Evolutionary conservation across 2,329 filamentous ascomycete genomes (phyloP).

Genomic region (Balansia obtecta): DNA sequence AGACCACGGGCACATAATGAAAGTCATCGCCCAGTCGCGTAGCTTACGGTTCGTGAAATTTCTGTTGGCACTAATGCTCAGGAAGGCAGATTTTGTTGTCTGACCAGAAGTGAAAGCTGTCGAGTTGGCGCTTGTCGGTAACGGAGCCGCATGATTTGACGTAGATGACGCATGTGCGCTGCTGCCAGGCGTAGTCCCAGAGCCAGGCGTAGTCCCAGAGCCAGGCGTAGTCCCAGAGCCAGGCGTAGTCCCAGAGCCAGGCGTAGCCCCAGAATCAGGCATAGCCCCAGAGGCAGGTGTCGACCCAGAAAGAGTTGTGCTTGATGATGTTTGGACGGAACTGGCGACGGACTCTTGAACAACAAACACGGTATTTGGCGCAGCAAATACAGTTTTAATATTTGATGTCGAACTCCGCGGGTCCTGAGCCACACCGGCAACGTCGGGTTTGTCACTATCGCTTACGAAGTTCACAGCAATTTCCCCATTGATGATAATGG

Average conservation of each 20-base stretch:
- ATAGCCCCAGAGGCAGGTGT: too few species aligned
- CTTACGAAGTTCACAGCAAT: conserved; percentile 3
- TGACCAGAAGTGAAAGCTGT: conserved; percentile 9
- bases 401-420: conserved; percentile 30
- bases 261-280: too few species aligned
- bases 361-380: conserved; percentile 26
- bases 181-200: conserved; percentile 11
- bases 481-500: conserved; percentile 10
- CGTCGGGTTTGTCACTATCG: conserved; percentile 12
- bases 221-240: too few species aligned
- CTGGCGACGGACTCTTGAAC: conserved; percentile 22
- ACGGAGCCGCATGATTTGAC: background rate
- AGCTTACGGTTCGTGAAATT: conserved; percentile 15
- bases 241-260: too few species aligned
- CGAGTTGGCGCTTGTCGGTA: conserved; percentile 1
- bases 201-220: too few species aligned
- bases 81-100: conserved; percentile 9
- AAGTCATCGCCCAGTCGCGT: background rate
- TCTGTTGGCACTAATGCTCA: conserved; percentile 7
- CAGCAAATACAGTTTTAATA: conserved; percentile 28
- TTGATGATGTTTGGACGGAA: conserved; percentile 14
- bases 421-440: conserved; percentile 39
- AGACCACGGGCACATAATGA: background rate
- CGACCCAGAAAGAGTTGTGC: conserved; percentile 14
- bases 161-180: conserved; percentile 11